phyloP scores from a whole-genome alignment of 1,284 basidiomycete species.

The Pseudozyma pruni region DNA sequence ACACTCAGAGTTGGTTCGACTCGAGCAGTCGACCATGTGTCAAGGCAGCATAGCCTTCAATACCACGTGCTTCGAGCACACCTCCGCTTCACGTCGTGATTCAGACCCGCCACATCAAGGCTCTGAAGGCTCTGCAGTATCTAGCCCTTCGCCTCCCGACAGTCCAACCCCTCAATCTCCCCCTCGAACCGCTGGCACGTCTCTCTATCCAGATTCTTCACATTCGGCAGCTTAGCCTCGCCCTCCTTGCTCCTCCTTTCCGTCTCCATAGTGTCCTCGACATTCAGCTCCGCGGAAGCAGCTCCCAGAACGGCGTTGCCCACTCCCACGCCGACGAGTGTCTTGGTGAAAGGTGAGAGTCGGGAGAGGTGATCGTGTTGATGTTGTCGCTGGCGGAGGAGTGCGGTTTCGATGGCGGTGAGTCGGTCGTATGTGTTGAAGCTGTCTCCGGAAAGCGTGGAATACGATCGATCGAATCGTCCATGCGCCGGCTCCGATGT shows the following conservation, averaged over 20 bases:
- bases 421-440: constrained; percentile 2
- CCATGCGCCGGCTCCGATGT: no score
- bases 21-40: no score
- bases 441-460: no score
- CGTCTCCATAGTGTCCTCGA: constrained; percentile 13
- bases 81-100: no score
- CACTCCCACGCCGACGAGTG: not conserved
- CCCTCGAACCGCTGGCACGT: constrained; percentile 1
- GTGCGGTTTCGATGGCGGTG: not conserved
- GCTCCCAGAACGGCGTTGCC: constrained; percentile 5
- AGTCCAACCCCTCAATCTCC: constrained; percentile 1
- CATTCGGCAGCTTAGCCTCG: no score
- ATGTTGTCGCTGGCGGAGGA: constrained; percentile 8
- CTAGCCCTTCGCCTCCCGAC: constrained; percentile 3
- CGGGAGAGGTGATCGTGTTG: constrained; percentile 5
- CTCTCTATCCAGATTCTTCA: constrained; percentile 1
- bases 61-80: no score
- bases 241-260: no score
- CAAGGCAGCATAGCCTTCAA: no score
- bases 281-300: constrained; percentile 5
- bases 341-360: constrained; percentile 7
- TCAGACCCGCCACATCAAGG: no score
- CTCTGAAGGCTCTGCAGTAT: no score
- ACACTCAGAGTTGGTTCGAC: no score
- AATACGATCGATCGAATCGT: no score